Evolutionary conservation across 1,139 yeast species (phyloP), one percentile per base, ranked within the genome.

Genomic region (Arxiozyma heterogenica): DNA sequence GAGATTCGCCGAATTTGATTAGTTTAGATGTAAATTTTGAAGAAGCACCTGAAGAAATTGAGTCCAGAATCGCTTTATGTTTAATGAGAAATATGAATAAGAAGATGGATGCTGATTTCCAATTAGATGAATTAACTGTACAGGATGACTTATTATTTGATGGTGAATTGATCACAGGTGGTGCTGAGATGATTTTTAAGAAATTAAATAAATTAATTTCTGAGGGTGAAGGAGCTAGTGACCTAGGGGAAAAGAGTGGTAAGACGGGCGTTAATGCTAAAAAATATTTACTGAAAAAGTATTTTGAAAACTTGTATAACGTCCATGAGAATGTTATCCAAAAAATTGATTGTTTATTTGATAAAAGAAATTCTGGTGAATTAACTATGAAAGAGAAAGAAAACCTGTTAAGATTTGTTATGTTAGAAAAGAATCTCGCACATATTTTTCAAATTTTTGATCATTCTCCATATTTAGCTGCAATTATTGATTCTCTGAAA

Each of bases 41-140:
- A 52, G 71, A 77, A 55, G 77, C 88, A 55, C 81, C 87, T 20
- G 90, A 84, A 59, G 83, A 82, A 58, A 75, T 90, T 51, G 80
- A 86, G 39, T 86, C 90, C 46, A 80, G 91, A 67, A 80, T 91
- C 57, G 94, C 95, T 0, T 80, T 86, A 58, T 85, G 86, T 65
- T 76, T 91, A 63, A 83, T 90, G 84, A 79, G 86, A 64, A 90
- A 90, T 66, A 84, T 90, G 86, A 91, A 88, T 63, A 74, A 70
- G 52, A 74, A 76, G 18, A 72, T 83, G 66, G 77, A 77, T 56
- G 73, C 77, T 21, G 77, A 74, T 50, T 62, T 66, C 60, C 70
- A 64, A 53, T 59, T 65, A 27, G 70, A 67, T 47, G 69, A 69
- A 34, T 58, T 65, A 47, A 57, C 69, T 5, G 56, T 70, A 0